Conservation (phyloP, 1,284 basidiomycete genomes). For the Violaceomyces palustris region DNA sequence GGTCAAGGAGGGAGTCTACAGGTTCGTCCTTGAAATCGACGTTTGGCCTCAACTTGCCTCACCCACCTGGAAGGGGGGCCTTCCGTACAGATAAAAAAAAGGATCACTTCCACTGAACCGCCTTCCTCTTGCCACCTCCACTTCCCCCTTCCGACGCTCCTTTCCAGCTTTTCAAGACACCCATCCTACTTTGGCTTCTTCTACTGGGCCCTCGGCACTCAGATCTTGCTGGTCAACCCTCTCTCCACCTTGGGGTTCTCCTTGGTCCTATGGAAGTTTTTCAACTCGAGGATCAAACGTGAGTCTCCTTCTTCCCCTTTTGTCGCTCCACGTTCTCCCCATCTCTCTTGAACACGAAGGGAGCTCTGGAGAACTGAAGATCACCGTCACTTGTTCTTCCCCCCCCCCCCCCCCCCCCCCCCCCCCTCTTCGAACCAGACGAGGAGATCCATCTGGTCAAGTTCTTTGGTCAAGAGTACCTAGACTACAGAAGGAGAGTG, state of each 20-base stretch:
- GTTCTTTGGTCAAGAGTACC: conserved; percentile 79
- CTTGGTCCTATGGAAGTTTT: conserved; percentile 76
- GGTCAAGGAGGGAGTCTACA: conserved; percentile 45
- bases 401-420: not conserved
- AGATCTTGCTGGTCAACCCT: conserved; percentile 85
- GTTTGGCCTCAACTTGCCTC: too few relatives aligned
- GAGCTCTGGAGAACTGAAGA: not conserved
- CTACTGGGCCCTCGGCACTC: conserved; percentile 94
- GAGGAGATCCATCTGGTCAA: conserved; percentile 69
- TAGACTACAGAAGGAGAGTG: conserved; percentile 65
- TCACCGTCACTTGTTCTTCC: not conserved
- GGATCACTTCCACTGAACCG: too few relatives aligned
- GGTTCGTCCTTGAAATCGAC: too few relatives aligned
- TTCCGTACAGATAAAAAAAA: too few relatives aligned
- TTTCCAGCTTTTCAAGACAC: conserved; percentile 74
- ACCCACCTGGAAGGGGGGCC: too few relatives aligned
- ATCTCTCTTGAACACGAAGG: too few relatives aligned
- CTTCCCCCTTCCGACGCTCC: conserved; percentile 1
- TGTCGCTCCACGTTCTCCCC: too few relatives aligned
- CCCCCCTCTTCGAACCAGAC: conserved; percentile 54
- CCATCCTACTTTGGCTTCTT: conserved; percentile 97
- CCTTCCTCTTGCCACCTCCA: not conserved
- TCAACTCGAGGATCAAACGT: conserved; percentile 68
- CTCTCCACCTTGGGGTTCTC: conserved; percentile 65
- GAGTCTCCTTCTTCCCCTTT: too few relatives aligned